Evolutionary conservation across 1,284 basidiomycete genomes (phyloP).

Genomic region (Phylloporus sp.): DNA sequence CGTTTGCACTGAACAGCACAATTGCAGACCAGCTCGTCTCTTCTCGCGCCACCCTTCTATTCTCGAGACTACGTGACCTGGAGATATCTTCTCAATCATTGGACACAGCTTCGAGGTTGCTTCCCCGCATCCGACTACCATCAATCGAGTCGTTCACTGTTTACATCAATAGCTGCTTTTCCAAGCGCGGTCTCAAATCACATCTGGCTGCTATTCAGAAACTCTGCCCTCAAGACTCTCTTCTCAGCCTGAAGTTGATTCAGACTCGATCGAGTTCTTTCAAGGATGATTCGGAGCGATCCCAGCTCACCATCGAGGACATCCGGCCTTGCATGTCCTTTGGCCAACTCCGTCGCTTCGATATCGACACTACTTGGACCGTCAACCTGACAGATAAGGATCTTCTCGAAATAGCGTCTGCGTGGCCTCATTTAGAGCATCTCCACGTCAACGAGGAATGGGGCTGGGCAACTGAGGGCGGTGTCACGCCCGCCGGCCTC

Average conservation of each 20-base stretch:
- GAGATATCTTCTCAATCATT: slow-evolving; percentile 20
- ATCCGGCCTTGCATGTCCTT: slow-evolving; percentile 26
- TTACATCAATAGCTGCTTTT: slow-evolving; percentile 22
- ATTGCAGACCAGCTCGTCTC: slow-evolving; percentile 10
- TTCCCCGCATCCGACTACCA: slow-evolving; percentile 20
- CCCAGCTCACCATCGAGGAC: slow-evolving; percentile 25
- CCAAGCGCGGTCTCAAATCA: slow-evolving; percentile 16
- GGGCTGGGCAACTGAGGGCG: slow-evolving; percentile 26
- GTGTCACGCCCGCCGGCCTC: slow-evolving; percentile 28
- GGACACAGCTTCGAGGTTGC: slow-evolving; percentile 12
- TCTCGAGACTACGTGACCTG: slow-evolving; percentile 24
- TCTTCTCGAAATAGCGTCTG: slow-evolving; percentile 21
- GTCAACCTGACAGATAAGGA: slow-evolving; percentile 22
- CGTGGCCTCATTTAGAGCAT: slow-evolving; percentile 27
- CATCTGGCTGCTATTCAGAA: slow-evolving; percentile 18
- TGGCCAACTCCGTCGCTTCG: slow-evolving; percentile 16
- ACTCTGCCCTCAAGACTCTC: slow-evolving; percentile 12
- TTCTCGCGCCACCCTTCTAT: slow-evolving; percentile 9
- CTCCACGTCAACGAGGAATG: slow-evolving; percentile 30
- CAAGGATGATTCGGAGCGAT: slow-evolving; percentile 7
- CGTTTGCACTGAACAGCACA: slow-evolving; percentile 15
- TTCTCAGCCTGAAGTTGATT: slow-evolving; percentile 16
- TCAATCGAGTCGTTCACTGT: slow-evolving; percentile 20
- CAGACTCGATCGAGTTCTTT: slow-evolving; percentile 20
- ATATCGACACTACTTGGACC: slow-evolving; percentile 21